These are phyloP conservation scores for Tylopilus cervinicoccineus DNA, from an alignment of 768 basidiomycete genomes.

Conservation along the genomic window DNA sequence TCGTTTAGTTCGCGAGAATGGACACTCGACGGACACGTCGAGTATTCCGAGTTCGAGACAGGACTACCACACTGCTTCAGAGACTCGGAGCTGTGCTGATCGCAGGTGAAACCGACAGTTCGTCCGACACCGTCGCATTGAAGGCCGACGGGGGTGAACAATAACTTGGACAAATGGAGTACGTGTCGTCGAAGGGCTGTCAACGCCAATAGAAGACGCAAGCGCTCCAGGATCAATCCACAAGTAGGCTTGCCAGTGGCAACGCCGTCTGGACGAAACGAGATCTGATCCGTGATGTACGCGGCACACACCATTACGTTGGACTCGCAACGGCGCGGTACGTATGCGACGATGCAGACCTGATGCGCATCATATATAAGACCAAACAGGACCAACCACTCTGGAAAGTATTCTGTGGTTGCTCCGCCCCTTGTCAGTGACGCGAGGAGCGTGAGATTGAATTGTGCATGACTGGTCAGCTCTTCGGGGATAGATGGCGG, in stretches of 20 bases:
- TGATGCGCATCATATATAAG: constrained; percentile 17
- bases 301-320: constrained; percentile 8
- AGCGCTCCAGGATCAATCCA: constrained; percentile 8
- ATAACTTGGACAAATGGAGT: constrained; percentile 10
- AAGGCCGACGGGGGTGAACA: constrained; percentile 4
- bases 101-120: not conserved
- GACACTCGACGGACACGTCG: constrained; percentile 21
- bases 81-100: constrained; percentile 1
- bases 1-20: not conserved
- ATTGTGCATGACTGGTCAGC: constrained; percentile 4
- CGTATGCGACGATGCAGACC: constrained; percentile 18
- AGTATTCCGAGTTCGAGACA: constrained; percentile 19
- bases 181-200: constrained; percentile 20
- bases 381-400: constrained; percentile 26
- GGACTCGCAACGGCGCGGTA: constrained; percentile 12
- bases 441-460: constrained; percentile 14
- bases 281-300: constrained; percentile 22
- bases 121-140: not conserved
- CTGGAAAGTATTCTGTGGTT: constrained; percentile 12
- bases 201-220: constrained; percentile 21
- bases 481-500: constrained; percentile 10
- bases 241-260: constrained; percentile 4
- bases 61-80: not conserved
- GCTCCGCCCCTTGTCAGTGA: not conserved
- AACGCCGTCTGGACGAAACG: constrained; percentile 1